These are phyloP conservation scores for Chlorella sp. DNA, from an alignment of 139 green algal genomes.

Conservation along the genomic window DNA sequence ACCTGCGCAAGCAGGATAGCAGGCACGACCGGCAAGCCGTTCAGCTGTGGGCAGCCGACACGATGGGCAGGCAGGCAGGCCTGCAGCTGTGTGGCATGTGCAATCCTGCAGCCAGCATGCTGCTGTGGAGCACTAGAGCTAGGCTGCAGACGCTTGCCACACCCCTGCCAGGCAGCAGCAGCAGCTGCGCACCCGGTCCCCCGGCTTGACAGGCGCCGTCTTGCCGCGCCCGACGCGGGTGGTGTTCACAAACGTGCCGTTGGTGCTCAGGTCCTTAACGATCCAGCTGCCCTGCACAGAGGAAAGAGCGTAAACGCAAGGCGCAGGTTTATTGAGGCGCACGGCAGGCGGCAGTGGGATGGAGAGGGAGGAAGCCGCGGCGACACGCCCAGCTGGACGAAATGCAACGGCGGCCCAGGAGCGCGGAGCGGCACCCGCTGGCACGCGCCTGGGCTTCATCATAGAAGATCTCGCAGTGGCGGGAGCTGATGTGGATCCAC, in stretches of 20 bases:
- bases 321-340: not conserved
- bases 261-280: slow-evolving; percentile 36
- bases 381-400: not conserved
- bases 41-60: too few species aligned
- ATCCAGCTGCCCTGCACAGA: slow-evolving; percentile 7
- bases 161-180: too few species aligned
- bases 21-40: not conserved
- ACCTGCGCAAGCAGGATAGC: not conserved
- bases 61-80: too few species aligned
- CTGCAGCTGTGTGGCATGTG: too few species aligned
- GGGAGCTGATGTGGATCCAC: slow-evolving; percentile 26
- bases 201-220: too few species aligned
- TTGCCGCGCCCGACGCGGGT: not conserved
- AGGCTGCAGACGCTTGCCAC: too few species aligned
- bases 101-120: too few species aligned
- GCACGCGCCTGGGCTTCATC: not conserved
- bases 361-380: not conserved
- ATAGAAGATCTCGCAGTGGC: not conserved
- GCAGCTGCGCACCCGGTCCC: too few species aligned
- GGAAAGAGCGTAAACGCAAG: too few species aligned
- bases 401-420: not conserved
- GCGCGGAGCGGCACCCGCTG: not conserved
- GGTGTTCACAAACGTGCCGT: slow-evolving; percentile 44
- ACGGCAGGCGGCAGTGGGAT: too few species aligned
- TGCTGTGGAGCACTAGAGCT: too few species aligned